These are phyloP conservation scores for Coniochaeta sp. DNA, from an alignment of 2,329 filamentous ascomycete species.

Conservation along the genomic window DNA sequence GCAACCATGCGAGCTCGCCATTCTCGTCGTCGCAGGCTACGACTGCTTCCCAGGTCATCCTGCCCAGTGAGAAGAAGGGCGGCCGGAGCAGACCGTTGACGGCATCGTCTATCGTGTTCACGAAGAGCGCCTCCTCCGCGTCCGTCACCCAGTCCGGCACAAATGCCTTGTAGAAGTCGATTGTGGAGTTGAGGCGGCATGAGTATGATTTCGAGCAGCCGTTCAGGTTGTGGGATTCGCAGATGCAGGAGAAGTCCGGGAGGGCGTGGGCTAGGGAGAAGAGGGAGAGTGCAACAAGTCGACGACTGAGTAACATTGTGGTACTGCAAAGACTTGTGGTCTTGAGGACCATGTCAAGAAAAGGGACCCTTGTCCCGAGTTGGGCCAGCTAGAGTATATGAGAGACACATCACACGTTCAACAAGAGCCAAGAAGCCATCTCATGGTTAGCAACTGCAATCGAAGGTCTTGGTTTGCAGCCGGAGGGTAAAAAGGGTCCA, in stretches of 20 bases:
- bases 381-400: background rate
- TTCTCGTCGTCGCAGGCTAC: background rate
- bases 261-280: background rate
- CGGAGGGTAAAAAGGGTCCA: background rate
- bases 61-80: background rate
- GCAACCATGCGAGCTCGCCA: background rate
- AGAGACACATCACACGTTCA: background rate
- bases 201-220: background rate
- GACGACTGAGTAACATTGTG: background rate
- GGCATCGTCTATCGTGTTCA: background rate
- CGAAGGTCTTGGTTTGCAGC: background rate
- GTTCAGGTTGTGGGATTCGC: background rate
- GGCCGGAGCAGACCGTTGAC: background rate
- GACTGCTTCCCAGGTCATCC: background rate
- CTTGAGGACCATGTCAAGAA: background rate
- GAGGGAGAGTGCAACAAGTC: background rate
- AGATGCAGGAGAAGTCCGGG: background rate
- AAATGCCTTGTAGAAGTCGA: background rate
- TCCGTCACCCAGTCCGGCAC: conserved; percentile 1
- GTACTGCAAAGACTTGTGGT: background rate
- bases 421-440: background rate
- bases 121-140: background rate
- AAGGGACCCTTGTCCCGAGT: background rate
- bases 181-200: background rate
- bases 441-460: background rate